phyloP scores from a whole-genome alignment of 2,329 filamentous ascomycete species.

The Pseudogymnoascus destructans region DNA sequence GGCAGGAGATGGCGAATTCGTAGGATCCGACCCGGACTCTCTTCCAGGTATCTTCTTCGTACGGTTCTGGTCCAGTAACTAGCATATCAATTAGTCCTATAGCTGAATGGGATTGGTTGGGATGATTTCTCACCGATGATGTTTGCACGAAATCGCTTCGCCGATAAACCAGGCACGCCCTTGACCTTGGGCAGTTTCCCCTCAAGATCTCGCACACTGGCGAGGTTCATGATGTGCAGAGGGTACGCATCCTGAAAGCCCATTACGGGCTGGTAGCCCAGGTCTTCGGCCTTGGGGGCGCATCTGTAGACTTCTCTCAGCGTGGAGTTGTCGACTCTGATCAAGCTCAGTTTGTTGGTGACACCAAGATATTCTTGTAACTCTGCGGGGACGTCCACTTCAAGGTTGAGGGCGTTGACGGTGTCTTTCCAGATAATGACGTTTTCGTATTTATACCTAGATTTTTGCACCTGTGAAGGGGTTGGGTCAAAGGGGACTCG shows the following conservation, averaged over 20 bases:
- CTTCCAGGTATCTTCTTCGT: constrained; percentile 60
- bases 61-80: constrained; percentile 50
- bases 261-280: constrained; percentile 51
- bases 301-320: constrained; percentile 46
- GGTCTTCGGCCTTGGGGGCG: constrained; percentile 43
- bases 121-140: constrained; percentile 41
- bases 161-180: constrained; percentile 39
- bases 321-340: constrained; percentile 48
- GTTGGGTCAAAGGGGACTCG: constrained; percentile 53
- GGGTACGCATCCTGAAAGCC: constrained; percentile 65
- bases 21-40: constrained; percentile 39
- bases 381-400: constrained; percentile 45
- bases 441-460: constrained; percentile 45
- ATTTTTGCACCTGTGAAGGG: constrained; percentile 40
- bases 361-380: constrained; percentile 54
- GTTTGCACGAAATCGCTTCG: constrained; percentile 56
- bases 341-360: constrained; percentile 51
- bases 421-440: constrained; percentile 53
- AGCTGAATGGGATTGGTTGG: neutral
- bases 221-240: constrained; percentile 53
- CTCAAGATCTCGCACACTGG: constrained; percentile 49
- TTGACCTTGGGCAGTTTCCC: constrained; percentile 39
- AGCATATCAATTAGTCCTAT: constrained; percentile 14
- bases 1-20: constrained; percentile 47
- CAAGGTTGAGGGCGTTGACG: constrained; percentile 42